Conservation (phyloP, 805 yeast genomes). For the Tetrapisispora iriomotensis region DNA sequence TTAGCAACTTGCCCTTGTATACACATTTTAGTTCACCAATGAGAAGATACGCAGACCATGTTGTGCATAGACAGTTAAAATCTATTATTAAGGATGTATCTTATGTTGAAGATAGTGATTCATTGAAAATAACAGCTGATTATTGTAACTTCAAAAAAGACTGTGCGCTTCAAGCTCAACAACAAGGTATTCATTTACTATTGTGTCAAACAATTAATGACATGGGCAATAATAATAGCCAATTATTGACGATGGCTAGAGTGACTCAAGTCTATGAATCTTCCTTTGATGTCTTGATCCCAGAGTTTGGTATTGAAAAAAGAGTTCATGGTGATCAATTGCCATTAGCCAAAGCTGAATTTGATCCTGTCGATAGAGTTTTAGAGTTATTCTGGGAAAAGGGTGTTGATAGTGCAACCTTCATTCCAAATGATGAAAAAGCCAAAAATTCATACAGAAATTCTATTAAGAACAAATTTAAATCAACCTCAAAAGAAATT, state of each 20-base stretch:
- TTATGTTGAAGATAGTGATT: slow-evolving; percentile 48
- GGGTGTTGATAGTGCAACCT: slow-evolving; percentile 87
- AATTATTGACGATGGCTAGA: slow-evolving; percentile 72
- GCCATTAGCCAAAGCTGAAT: slow-evolving; percentile 87
- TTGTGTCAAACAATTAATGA: slow-evolving; percentile 77
- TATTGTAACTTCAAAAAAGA: slow-evolving; percentile 94
- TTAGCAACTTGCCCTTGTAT: slow-evolving; percentile 72
- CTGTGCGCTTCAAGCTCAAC: slow-evolving; percentile 87
- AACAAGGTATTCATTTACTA: slow-evolving; percentile 82
- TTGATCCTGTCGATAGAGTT: slow-evolving; percentile 54
- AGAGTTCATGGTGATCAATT: slow-evolving; percentile 96
- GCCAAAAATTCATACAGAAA: slow-evolving; percentile 66
- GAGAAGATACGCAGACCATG: slow-evolving; percentile 82
- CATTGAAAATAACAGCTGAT: slow-evolving; percentile 74
- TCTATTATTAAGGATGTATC: slow-evolving; percentile 40
- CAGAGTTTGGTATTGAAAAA: slow-evolving; percentile 91
- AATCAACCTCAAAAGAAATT: slow-evolving; percentile 62
- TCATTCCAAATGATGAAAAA: slow-evolving; percentile 81
- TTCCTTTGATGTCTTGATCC: slow-evolving; percentile 85
- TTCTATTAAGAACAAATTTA: slow-evolving; percentile 67
- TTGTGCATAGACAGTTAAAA: slow-evolving; percentile 88
- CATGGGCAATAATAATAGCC: slow-evolving; percentile 65
- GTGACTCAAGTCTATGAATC: slow-evolving; percentile 92
- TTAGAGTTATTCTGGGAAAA: slow-evolving; percentile 88
- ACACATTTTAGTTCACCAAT: slow-evolving; percentile 92